A percentile compares a stretch with the other conserved stretches of the same genome.
phyloP scores from a whole-genome alignment of 108 stramenopile species.

The Skeletonema grethae region DNA sequence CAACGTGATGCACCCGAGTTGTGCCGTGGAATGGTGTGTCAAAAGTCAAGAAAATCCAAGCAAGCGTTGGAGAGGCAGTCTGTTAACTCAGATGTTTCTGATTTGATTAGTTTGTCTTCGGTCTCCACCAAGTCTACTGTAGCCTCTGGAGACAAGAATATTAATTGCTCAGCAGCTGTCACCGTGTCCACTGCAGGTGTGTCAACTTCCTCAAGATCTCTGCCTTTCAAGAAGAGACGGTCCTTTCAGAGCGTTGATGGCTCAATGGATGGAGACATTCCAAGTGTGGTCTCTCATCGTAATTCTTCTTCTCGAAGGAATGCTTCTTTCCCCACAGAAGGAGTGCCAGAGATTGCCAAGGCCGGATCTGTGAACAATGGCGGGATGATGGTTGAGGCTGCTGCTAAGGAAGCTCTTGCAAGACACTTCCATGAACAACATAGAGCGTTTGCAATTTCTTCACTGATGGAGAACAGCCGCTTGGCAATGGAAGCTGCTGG shows the following conservation, averaged over 20 bases:
- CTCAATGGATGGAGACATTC: conserved; percentile 20
- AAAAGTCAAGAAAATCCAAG: conserved; percentile 57
- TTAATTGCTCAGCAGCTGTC: conserved; percentile 18
- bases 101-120: conserved; percentile 25
- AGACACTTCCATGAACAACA: conserved; percentile 45
- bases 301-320: not conserved
- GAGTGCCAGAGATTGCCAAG: conserved; percentile 14
- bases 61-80: conserved; percentile 12
- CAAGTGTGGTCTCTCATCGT: conserved; percentile 25
- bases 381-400: conserved; percentile 38
- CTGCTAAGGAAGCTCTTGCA: conserved; percentile 47
- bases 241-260: not conserved
- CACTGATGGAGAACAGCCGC: conserved; percentile 42
- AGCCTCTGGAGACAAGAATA: conserved; percentile 14
- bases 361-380: conserved; percentile 17
- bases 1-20: conserved; percentile 63
- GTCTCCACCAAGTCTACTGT: conserved; percentile 34
- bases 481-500: conserved; percentile 34
- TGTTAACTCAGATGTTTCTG: not conserved
- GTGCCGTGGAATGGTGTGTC: conserved; percentile 76
- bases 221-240: conserved; percentile 47
- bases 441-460: conserved; percentile 27
- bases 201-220: conserved; percentile 12
- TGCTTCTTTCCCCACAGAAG: not conserved
- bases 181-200: conserved; percentile 36